Conservation (phyloP, 768 basidiomycete species). For the Mrakia hoshinonis region DNA sequence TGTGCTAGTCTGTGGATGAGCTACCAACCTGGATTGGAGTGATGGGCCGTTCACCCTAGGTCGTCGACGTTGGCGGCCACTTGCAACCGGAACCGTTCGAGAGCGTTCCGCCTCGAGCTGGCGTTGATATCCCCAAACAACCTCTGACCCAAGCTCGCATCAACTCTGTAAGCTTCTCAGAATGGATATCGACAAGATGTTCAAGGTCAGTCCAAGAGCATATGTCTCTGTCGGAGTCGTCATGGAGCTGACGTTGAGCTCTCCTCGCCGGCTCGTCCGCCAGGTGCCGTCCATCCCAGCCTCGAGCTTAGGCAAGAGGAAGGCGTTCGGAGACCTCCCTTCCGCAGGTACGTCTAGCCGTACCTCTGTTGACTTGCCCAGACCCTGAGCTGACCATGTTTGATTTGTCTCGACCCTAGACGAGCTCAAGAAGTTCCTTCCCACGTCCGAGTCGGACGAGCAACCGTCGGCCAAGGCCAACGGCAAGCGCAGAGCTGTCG, state of each 20-base stretch:
- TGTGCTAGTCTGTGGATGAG: neutral
- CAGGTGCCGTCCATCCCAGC: constrained; percentile 49
- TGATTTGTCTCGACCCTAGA: constrained; percentile 31
- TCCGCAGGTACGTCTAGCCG: constrained; percentile 30
- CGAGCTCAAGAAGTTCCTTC: constrained; percentile 33
- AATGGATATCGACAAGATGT: constrained; percentile 39
- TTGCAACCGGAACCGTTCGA: neutral
- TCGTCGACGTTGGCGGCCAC: neutral
- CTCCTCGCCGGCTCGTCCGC: constrained; percentile 41
- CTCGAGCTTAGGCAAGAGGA: constrained; percentile 32
- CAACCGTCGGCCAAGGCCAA: constrained; percentile 29
- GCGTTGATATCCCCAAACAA: neutral
- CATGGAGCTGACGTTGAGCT: neutral
- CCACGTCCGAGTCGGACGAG: constrained; percentile 45
- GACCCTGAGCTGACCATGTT: constrained; percentile 30
- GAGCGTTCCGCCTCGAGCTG: neutral
- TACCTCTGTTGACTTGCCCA: neutral
- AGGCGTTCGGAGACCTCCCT: constrained; percentile 31
- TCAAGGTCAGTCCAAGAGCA: constrained; percentile 33
- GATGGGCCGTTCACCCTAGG: neutral
- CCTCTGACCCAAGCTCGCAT: neutral
- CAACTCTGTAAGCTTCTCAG: neutral
- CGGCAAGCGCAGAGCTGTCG: constrained; percentile 24
- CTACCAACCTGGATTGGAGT: neutral
- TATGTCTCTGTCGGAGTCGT: no score